Percentiles rank a stretch among this genome's conserved stretches.
These are phyloP conservation scores for Colletotrichum sp. DNA, from an alignment of 2,329 filamentous ascomycete genomes.

Conservation along the genomic window DNA sequence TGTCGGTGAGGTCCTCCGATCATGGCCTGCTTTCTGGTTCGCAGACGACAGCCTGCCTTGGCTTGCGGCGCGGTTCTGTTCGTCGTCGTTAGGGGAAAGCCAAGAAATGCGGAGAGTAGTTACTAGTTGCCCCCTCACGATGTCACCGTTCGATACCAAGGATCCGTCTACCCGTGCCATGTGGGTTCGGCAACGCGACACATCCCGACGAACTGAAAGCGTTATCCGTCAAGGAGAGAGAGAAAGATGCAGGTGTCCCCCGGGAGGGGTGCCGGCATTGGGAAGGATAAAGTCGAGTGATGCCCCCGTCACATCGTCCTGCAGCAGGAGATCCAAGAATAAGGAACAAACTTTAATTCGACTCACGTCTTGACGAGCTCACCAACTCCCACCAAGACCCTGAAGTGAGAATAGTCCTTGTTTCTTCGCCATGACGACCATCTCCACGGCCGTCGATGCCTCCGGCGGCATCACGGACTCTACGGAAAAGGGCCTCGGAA, in stretches of 20 bases:
- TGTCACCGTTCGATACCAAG: background rate
- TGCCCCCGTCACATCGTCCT: background rate
- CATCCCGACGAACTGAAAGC: background rate
- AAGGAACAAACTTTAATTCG: background rate
- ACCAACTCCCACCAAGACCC: background rate
- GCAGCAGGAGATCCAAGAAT: background rate
- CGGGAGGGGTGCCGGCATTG: background rate
- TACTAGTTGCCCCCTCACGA: background rate
- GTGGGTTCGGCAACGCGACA: background rate
- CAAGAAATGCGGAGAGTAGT: background rate
- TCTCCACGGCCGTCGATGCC: background rate
- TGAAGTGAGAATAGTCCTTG: background rate
- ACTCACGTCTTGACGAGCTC: background rate
- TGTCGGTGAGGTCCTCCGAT: conserved; percentile 24
- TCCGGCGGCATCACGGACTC: background rate
- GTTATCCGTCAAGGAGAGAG: background rate
- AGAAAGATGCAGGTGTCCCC: background rate
- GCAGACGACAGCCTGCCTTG: background rate
- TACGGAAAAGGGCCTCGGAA: background rate
- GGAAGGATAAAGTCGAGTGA: conserved; percentile 1
- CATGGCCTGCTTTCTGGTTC: background rate
- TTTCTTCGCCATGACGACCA: background rate
- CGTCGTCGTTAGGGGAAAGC: background rate
- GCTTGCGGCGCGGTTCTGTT: background rate
- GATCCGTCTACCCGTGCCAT: background rate